Base-by-base conservation (phyloP, 179 eudicot species). In the Beta lomatogona region DNA sequence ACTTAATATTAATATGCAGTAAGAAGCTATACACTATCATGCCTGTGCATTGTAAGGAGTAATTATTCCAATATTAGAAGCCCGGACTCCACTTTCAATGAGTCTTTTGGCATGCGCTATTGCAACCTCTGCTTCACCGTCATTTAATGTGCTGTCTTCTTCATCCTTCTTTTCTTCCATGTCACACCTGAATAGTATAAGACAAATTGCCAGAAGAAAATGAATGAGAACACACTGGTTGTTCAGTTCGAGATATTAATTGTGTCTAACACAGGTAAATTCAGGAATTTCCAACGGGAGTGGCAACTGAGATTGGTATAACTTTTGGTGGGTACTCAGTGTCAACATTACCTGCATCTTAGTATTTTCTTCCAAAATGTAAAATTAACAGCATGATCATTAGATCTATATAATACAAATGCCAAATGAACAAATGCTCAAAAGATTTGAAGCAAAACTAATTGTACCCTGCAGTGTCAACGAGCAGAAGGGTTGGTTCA, bases 141-240 rank as follows among this genome's bases (percentile, higher is more conserved):
- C 99, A 79, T 96, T 96, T 65, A 93, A 76, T 16, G 98, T 96
- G 90, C 98, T 94, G 48, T 96, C 99, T 88, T 96, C 99, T 86
- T 93, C 99, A 85, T 96, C 98, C 87, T 96, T 96, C 86, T 96
- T 96, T 86, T 96, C 99, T 83, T 96, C 99, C 98, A 96, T 94
- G 78, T 94, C 98, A 74, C 99, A 96, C 66, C 99, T 96, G 88
- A 80, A 69, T 67, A 45, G 81, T 46, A 81, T 54, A 66, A 14
- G 76, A 73, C 41, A 65, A 22, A 64, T 41, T 45, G 71, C 79
- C 66, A 28, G 59, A 45, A 70, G 19, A 60, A 52, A 80, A 14
- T 41, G 28, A 68, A 79, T 73, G 55, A 31, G 18, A 75, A 61
- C 73, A 71, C 41, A 63, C 9, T 19, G 25, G 78, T 13, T 36